Conservation (phyloP, 2,329 filamentous ascomycete species). For the Xylariales sp. region DNA sequence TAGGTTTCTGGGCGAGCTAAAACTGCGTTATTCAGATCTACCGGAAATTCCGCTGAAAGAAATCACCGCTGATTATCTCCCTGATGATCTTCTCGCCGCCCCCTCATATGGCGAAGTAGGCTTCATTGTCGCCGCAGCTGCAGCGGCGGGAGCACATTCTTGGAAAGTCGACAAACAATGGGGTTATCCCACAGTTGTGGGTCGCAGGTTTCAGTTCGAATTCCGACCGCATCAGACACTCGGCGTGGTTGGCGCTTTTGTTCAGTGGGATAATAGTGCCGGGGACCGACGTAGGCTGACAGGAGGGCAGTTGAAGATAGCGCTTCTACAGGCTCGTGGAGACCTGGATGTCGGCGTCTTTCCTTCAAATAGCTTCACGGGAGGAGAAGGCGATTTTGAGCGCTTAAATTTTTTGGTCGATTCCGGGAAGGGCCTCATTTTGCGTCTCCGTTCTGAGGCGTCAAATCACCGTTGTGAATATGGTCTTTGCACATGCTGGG, state of each 20-base stretch:
- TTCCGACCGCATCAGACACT: constrained; percentile 14
- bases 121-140: constrained; percentile 13
- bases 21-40: neutral
- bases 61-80: constrained; percentile 5
- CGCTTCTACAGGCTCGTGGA: constrained; percentile 1
- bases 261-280: neutral
- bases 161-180: neutral
- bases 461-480: too few species aligned
- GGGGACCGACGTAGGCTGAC: too few species aligned
- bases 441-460: too few species aligned
- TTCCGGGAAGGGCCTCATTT: too few species aligned
- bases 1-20: constrained; percentile 6
- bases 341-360: neutral
- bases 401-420: too few species aligned
- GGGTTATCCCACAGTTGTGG: neutral
- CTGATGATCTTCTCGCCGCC: constrained; percentile 10
- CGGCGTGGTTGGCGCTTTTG: constrained; percentile 5
- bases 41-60: neutral
- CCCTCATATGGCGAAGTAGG: constrained; percentile 17
- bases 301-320: too few species aligned
- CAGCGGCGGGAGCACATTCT: constrained; percentile 6
- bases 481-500: too few species aligned
- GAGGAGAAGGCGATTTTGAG: too few species aligned
- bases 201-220: constrained; percentile 14
- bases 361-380: too few species aligned